phyloP scores from a whole-genome alignment of 495 filamentous ascomycete genomes.

The Aspergillus asperescens region DNA sequence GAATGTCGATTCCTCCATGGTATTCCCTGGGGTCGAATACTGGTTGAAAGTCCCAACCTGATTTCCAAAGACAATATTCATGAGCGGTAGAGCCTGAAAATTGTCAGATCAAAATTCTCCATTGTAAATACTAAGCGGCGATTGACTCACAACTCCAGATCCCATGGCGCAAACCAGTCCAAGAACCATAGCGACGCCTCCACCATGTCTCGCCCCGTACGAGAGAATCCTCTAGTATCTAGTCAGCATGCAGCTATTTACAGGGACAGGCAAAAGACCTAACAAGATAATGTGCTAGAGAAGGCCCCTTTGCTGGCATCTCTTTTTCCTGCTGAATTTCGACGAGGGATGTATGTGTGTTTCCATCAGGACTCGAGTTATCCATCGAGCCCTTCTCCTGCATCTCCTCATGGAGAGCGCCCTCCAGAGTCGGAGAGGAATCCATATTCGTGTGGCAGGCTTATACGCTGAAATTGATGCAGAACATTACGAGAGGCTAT shows the following conservation, averaged over 20 bases:
- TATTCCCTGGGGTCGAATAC: slow-evolving; percentile 24
- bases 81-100: slow-evolving; percentile 35
- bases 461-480: no score
- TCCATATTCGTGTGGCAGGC: no score
- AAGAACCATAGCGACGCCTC: slow-evolving; percentile 1
- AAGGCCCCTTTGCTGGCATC: no score
- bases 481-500: no score
- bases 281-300: no score
- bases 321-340: no score
- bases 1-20: slow-evolving; percentile 24
- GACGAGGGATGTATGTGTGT: no score
- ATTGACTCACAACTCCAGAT: slow-evolving; percentile 48
- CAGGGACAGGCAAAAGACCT: background rate
- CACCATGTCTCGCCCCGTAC: slow-evolving; percentile 3
- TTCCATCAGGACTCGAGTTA: no score
- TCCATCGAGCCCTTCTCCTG: no score
- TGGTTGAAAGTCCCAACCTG: slow-evolving; percentile 36
- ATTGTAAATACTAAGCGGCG: background rate
- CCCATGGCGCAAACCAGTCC: slow-evolving; percentile 55
- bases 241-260: background rate
- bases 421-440: no score
- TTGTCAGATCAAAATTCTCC: background rate
- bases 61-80: slow-evolving; percentile 45
- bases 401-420: no score
- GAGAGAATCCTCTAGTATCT: slow-evolving; percentile 4